phyloP scores from a whole-genome alignment of 192 early-diverging fungal species.

The Podila epicladia region DNA sequence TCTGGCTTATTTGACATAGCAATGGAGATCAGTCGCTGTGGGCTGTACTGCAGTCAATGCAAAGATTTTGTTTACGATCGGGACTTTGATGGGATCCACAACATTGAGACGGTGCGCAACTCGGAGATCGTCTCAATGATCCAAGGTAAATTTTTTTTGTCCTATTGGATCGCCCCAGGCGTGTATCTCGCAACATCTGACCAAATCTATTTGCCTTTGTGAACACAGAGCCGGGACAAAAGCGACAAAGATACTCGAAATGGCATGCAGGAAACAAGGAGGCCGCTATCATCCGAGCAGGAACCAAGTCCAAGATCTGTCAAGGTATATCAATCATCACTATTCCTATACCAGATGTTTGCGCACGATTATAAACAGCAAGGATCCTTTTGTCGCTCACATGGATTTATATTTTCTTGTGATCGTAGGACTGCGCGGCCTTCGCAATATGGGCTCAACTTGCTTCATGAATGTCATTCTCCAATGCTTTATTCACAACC shows the following conservation, averaged over 20 bases:
- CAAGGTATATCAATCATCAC: constrained; percentile 46
- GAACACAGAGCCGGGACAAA: constrained; percentile 57
- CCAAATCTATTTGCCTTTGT: too few species aligned
- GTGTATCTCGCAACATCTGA: too few species aligned
- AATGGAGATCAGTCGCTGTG: constrained; percentile 76
- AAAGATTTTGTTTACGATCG: constrained; percentile 88
- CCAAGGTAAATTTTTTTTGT: constrained; percentile 17
- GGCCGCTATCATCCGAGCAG: constrained; percentile 55
- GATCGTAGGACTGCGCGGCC: constrained; percentile 77
- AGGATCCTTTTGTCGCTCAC: too few species aligned
- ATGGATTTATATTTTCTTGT: constrained; percentile 2
- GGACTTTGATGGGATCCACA: constrained; percentile 65
- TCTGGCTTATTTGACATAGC: constrained; percentile 53
- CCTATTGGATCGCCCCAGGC: too few species aligned
- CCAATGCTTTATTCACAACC: constrained; percentile 93
- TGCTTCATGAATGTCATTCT: constrained; percentile 97
- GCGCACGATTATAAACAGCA: too few species aligned
- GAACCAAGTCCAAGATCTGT: constrained; percentile 58
- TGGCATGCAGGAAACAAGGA: constrained; percentile 74
- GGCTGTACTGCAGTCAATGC: constrained; percentile 79
- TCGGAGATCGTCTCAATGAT: constrained; percentile 42
- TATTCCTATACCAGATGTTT: too few species aligned
- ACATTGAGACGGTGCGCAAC: constrained; percentile 22
- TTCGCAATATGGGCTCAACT: constrained; percentile 93
- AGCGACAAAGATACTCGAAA: constrained; percentile 48